phyloP scores from a whole-genome alignment of 2,329 filamentous ascomycete species.

The Fusarium abutilonis region DNA sequence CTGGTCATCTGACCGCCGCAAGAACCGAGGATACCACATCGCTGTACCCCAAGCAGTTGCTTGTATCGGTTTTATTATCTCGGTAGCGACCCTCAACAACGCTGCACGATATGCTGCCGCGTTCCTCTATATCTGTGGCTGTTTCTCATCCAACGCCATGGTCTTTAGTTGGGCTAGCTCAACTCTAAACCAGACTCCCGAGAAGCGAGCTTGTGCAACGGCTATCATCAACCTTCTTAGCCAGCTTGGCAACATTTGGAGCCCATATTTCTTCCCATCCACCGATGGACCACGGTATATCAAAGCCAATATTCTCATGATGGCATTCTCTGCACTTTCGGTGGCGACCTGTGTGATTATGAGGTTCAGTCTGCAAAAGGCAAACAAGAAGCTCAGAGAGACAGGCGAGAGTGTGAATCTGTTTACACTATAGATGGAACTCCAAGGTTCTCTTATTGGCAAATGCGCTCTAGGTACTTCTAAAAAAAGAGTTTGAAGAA shows the following conservation, averaged over 20 bases:
- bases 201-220: conserved; percentile 42
- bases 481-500: too few relatives aligned
- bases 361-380: neutral
- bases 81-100: conserved; percentile 34
- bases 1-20: conserved; percentile 34
- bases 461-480: too few relatives aligned
- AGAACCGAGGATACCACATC: conserved; percentile 40
- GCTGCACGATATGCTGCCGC: conserved; percentile 33
- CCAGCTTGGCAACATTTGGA: conserved; percentile 42
- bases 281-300: conserved; percentile 39
- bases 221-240: conserved; percentile 39
- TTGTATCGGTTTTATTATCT: conserved; percentile 38
- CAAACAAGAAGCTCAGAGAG: neutral
- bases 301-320: conserved; percentile 42
- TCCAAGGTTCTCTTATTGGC: too few relatives aligned
- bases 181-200: conserved; percentile 38
- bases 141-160: conserved; percentile 32
- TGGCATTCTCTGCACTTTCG: conserved; percentile 14
- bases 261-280: conserved; percentile 44
- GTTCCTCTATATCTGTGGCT: conserved; percentile 39
- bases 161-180: conserved; percentile 34
- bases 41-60: conserved; percentile 26
- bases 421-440: neutral
- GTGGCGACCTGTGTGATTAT: neutral
- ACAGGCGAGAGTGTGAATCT: neutral